Base-by-base conservation (phyloP, 345 rosid genomes). In the Eucalyptus grandis region DNA sequence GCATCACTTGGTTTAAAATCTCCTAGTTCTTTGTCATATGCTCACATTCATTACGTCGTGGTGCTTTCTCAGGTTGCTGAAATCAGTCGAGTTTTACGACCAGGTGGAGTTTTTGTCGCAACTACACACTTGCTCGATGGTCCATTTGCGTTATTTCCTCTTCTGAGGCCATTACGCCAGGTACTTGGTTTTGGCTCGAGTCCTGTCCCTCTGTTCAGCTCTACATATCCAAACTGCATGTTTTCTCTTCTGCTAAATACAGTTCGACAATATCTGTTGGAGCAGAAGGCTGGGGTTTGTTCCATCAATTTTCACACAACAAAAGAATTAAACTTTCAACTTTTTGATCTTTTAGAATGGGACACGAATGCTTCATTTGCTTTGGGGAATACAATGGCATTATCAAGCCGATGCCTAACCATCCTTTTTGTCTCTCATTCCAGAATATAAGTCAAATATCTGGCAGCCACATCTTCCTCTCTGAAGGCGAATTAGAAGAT, bases 91-190 rank as follows among this genome's bases (percentile, higher is more conserved):
- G 96, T 95, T 91, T 91, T 97, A 88, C 94, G 90, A 91, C 99
- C 99, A 49, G 98, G 97, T 87, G 99, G 98, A 89, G 96, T 96
- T 82, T 95, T 97, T 91, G 99, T 97, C 19, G 99, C 94, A 37
- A 93, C 97, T 62, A 96, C 99, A 22, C 89, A 77, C 91, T 90
- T 96, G 90, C 90, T 93, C 6, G 99, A 96, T 47, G 97, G 98
- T 26, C 98, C 95, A 77, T 93, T 90, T 86, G 58, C 87, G 3
- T 89, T 93, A 31, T 69, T 94, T 82, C 98, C 98, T 11, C 89
- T 96, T 65, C 60, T 93, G 88, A 92, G 93, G 91, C 91, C 90
- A 90, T 26, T 94, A 72, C 94, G 95, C 8, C 94, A 93, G 98
- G 99, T 96, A 91, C 60, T 27, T 82, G 43, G 54, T 72, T 91